phyloP scores from a whole-genome alignment of 106 monocot species.

The Dendrobium catenatum region DNA sequence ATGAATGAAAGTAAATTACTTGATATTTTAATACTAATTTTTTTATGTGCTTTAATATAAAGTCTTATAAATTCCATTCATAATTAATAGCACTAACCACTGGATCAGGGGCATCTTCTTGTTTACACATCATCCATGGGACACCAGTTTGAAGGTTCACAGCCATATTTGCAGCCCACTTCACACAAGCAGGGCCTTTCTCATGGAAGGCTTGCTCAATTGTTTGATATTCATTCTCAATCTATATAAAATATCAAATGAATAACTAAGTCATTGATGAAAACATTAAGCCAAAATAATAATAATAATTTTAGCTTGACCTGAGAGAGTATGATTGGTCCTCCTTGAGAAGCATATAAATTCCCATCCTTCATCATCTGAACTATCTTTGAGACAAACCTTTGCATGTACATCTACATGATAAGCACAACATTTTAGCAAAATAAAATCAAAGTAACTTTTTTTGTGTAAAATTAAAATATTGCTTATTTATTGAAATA shows the following conservation, averaged over 20 bases:
- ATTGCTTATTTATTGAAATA: neutral
- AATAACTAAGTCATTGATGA: neutral
- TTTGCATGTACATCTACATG: slow-evolving; percentile 49
- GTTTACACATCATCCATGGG: slow-evolving; percentile 98
- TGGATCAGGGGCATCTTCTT: slow-evolving; percentile 82
- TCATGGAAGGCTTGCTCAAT: slow-evolving; percentile 57
- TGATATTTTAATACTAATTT: no score
- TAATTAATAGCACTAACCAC: slow-evolving; percentile 37
- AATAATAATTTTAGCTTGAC: slow-evolving; percentile 5
- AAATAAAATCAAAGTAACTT: neutral
- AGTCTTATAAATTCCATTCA: neutral
- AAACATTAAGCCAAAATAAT: neutral
- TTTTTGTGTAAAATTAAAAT: neutral
- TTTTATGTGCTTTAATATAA: neutral
- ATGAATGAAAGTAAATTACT: neutral
- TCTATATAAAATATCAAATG: slow-evolving; percentile 16
- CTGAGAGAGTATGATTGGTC: slow-evolving; percentile 65
- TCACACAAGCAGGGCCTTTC: slow-evolving; percentile 55
- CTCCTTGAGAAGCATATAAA: slow-evolving; percentile 60
- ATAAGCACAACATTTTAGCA: neutral
- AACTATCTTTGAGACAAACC: slow-evolving; percentile 37
- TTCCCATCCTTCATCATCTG: slow-evolving; percentile 50
- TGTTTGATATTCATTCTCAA: slow-evolving; percentile 81
- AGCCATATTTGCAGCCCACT: slow-evolving; percentile 85
- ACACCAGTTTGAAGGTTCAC: slow-evolving; percentile 74